phyloP scores from a whole-genome alignment of 768 basidiomycete genomes.

The Porphyrellus cyaneotinctus region DNA sequence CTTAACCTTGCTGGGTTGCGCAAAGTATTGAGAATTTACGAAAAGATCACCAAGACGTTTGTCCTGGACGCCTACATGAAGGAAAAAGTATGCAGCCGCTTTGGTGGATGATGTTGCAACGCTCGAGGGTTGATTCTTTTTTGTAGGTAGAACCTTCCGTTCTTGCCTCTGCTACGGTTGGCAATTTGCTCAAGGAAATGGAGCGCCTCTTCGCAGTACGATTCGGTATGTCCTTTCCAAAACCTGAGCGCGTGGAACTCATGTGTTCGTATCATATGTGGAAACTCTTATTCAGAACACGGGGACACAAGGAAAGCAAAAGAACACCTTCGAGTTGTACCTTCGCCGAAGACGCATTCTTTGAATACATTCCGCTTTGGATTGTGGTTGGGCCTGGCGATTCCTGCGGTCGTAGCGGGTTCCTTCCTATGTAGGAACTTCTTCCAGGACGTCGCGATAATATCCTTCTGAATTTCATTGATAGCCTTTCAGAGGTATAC shows the following conservation, averaged over 20 bases:
- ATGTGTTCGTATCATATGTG: not conserved
- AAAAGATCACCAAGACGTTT: conserved; percentile 69
- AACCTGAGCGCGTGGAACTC: not conserved
- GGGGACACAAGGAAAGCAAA: conserved; percentile 81
- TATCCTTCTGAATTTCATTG: not conserved
- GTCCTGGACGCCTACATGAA: conserved; percentile 75
- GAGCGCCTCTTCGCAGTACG: conserved; percentile 71
- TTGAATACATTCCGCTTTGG: conserved; percentile 75
- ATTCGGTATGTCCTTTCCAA: conserved; percentile 56
- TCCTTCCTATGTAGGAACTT: conserved; percentile 46
- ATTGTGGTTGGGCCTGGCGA: conserved; percentile 61
- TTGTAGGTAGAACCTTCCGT: conserved; percentile 62
- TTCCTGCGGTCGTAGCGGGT: conserved; percentile 67
- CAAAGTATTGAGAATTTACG: conserved; percentile 83
- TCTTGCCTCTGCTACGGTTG: conserved; percentile 60
- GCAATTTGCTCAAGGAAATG: conserved; percentile 66
- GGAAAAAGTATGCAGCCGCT: conserved; percentile 52
- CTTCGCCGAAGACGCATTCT: conserved; percentile 55
- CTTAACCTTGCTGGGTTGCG: conserved; percentile 89
- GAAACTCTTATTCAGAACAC: conserved; percentile 34
- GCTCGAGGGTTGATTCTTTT: not conserved
- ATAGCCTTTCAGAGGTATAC: conserved; percentile 55
- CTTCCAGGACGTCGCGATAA: not conserved
- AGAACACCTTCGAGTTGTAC: conserved; percentile 54
- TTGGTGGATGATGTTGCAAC: not conserved